phyloP scores from a whole-genome alignment of 2,329 filamentous ascomycete species.

The Fusarium transvaalense region DNA sequence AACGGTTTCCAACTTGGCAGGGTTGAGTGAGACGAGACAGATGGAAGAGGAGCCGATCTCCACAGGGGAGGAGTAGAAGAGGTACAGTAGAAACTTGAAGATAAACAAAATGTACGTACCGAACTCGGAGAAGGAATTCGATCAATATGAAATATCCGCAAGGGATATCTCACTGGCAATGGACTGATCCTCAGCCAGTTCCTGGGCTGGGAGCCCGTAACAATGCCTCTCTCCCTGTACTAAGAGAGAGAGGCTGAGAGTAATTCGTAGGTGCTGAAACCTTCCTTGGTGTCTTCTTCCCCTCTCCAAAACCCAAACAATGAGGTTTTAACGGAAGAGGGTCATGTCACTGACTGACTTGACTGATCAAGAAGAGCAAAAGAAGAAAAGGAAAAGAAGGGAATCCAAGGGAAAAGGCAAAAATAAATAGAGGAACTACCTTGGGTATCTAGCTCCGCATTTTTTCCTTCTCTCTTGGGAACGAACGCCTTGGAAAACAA shows the following conservation, averaged over 20 bases:
- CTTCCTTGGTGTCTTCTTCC: constrained; percentile 23
- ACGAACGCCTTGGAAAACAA: constrained; percentile 13
- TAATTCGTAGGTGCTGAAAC: constrained; percentile 5
- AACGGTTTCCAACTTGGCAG: constrained; percentile 18
- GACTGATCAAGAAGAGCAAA: constrained; percentile 37
- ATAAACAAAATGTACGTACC: constrained; percentile 27
- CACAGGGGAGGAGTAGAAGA: constrained; percentile 19
- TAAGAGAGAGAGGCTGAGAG: constrained; percentile 27
- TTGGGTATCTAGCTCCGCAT: constrained; percentile 36
- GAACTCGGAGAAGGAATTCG: constrained; percentile 16
- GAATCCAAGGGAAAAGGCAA: constrained; percentile 15
- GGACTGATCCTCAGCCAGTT: constrained; percentile 28
- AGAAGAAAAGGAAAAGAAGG: constrained; percentile 11
- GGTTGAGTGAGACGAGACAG: constrained; percentile 11
- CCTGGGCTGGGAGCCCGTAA: constrained; percentile 31
- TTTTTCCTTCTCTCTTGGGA: constrained; percentile 19
- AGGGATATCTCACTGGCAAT: not conserved
- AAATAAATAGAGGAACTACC: constrained; percentile 30
- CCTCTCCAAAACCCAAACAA: constrained; percentile 40
- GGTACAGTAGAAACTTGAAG: no score
- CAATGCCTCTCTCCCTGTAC: constrained; percentile 34
- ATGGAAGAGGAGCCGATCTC: constrained; percentile 17
- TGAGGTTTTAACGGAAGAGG: constrained; percentile 37
- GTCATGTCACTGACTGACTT: constrained; percentile 32
- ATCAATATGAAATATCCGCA: constrained; percentile 2